These are phyloP conservation scores for Voacanga thouarsii DNA, from an alignment of 257 asterid genomes.

Conservation along the genomic window DNA sequence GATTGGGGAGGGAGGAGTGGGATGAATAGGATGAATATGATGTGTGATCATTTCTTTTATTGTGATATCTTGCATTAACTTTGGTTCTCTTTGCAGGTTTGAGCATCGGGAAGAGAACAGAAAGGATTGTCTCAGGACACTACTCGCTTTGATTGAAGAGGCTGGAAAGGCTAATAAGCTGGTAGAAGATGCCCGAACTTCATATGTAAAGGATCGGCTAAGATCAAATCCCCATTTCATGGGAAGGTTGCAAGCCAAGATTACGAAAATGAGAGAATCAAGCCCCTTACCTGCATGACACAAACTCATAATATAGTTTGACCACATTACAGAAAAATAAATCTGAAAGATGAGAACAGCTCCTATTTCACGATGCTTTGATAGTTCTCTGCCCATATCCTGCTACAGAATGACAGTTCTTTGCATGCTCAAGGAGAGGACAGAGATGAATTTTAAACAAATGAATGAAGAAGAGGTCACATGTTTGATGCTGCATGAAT, in stretches of 20 bases:
- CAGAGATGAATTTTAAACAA: not conserved
- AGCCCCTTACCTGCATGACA: conserved; percentile 24
- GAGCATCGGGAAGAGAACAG: conserved; percentile 94
- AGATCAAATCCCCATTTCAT: conserved; percentile 75
- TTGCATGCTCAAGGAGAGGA: not conserved
- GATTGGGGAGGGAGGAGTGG: not conserved
- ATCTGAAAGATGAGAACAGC: not conserved
- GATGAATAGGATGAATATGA: not conserved
- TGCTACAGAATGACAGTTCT: not conserved
- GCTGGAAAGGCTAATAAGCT: conserved; percentile 66
- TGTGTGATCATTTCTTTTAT: not conserved
- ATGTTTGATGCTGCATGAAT: not conserved
- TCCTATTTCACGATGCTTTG: not conserved
- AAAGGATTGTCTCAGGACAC: conserved; percentile 91
- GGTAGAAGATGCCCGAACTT: conserved; percentile 63
- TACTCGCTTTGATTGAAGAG: conserved; percentile 70
- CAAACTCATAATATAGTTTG: not conserved
- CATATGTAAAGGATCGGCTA: conserved; percentile 61
- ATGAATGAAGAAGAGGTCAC: not conserved
- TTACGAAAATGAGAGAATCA: conserved; percentile 27
- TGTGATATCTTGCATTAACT: not conserved
- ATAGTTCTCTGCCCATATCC: not conserved
- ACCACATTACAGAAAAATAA: not conserved
- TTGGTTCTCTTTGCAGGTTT: conserved; percentile 36
- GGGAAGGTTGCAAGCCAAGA: conserved; percentile 67